Evolutionary conservation across 208 protist species (phyloP), one percentile per base, ranked within the genome.

Genomic region (Wallacemonas collosoma): DNA sequence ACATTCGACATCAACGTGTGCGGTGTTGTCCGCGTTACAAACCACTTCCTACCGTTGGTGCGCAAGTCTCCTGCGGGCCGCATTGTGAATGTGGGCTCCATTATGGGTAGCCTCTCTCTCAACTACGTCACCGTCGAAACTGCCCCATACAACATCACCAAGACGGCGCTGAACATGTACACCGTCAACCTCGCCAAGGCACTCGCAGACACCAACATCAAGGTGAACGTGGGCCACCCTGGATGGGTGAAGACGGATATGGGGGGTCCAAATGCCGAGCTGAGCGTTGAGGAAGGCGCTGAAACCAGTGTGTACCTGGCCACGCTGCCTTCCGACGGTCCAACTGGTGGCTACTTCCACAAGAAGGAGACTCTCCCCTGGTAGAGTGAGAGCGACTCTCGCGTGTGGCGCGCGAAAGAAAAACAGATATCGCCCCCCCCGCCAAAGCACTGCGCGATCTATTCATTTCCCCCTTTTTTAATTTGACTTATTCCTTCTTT

Each of bases 81-180:
- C n/a, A 89, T 94, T 55, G 86, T 94, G n/a, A 92, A 90, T 47
- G 76, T 94, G 38, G 72, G 81, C 44, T 88, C 89, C 11, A 83
- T 84, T 53, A 89, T 91, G 80, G 89, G 76, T 48, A 90, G 84
- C 50, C 79, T 85, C n/a, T n/a, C 68, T 36, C 55, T 77, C 9
- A 40, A 75, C 41, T 12, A 56, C 5, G 44, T 73, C 70, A 11
- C 69, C 63, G 61, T 83, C 67, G 73, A 75, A 57, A 45, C 55
- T 12, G 72, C 66, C 12, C 68, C 84, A 1, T 94, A 92, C 77
- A 87, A 76, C 43, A 71, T 80, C 35, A 88, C 82, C 35, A 94
- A 92, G 77, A 77, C 89, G n/a, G 86, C 87, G 35, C 71, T 94
- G 44, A 94, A 94, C 76, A 90, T 92, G 85, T 91, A 94, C 81